Evolutionary conservation across 306 rosid genomes (phyloP), one percentile per base, ranked within the genome.

Genomic region (Phaseolus lunatus): DNA sequence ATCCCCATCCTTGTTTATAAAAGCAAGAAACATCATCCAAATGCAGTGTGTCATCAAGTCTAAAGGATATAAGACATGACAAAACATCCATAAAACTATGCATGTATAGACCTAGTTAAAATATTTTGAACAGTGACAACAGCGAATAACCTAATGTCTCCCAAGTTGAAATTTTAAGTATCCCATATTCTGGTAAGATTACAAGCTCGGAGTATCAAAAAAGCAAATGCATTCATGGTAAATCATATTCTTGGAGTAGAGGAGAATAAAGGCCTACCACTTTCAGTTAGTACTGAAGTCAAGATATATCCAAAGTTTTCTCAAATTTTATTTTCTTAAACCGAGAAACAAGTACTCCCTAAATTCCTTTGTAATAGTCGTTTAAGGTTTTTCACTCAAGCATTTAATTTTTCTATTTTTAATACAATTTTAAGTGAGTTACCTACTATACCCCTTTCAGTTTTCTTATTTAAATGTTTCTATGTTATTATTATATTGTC

Each of bases 1-100:
- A 73, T 78, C 88, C 84, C 83, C 86, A 50, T 77, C 86, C 99
- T 92, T 88, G 76, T 72, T 81, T 62, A 63, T 84, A 80, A 54
- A 78, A 78, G 85, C 82, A 81, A 77, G 67, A 90, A 54, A 80
- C 77, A 75, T 88, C 85, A 79, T 83, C 80, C 81, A 56, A 68
- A 75, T 39, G 59, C 63, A 44, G 56, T 77, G 67, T 39, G 62
- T 67, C 70, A 58, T 63, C 49, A 80, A 77, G 64, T 67, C 77
- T 74, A 58, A 80, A 74, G 75, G 63, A 78, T 49, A 63, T 44
- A 79, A 52, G 66, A 63, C 58, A 39, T 61, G 70, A 54, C 54
- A 47, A 72, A 67, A 58, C 9, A 47, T 48, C 37, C 61, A 33
- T 41, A 78, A 52, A 52, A 54, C 43, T 33, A 71, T 58, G 54